These are phyloP conservation scores for Candida montana DNA, from an alignment of 805 yeast species.

Conservation along the genomic window DNA sequence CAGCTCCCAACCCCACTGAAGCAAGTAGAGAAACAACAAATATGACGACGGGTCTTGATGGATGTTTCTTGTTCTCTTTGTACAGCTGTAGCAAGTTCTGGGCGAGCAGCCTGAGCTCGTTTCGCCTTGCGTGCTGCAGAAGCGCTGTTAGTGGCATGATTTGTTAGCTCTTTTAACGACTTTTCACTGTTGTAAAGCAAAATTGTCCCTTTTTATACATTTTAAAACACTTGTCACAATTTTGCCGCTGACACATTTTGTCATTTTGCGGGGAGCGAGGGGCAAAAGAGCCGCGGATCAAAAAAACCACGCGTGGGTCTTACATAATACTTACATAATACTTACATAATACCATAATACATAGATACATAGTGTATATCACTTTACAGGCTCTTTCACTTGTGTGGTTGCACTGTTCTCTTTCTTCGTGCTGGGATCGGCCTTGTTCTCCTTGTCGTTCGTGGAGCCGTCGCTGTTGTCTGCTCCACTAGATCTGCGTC, in stretches of 20 bases:
- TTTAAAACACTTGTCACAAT: too few relatives aligned
- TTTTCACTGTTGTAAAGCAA: too few relatives aligned
- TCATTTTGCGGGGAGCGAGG: too few relatives aligned
- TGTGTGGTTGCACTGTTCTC: not conserved
- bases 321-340: too few relatives aligned
- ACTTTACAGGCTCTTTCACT: not conserved
- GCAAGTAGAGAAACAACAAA: conserved; percentile 23
- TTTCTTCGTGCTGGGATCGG: not conserved
- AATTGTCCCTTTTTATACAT: too few relatives aligned
- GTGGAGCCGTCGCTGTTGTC: not conserved
- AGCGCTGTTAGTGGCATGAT: not conserved
- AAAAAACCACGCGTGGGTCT: too few relatives aligned
- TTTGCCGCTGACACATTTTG: too few relatives aligned
- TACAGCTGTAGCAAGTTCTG: conserved; percentile 22
- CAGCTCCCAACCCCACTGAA: conserved; percentile 18
- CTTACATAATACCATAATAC: too few relatives aligned
- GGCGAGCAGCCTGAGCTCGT: conserved; percentile 19
- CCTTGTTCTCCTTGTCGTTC: not conserved
- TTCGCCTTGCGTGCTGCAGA: conserved; percentile 7
- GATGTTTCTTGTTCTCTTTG: conserved; percentile 22
- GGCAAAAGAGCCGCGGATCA: too few relatives aligned
- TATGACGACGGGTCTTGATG: conserved; percentile 25
- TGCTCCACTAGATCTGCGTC: conserved; percentile 21
- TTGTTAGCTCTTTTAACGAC: too few relatives aligned
- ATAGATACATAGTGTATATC: too few relatives aligned